Percentiles rank a stretch among this genome's conserved stretches.
These are phyloP conservation scores for Leccinum olivaceopallidum DNA, from an alignment of 768 basidiomycete species.

Conservation along the genomic window DNA sequence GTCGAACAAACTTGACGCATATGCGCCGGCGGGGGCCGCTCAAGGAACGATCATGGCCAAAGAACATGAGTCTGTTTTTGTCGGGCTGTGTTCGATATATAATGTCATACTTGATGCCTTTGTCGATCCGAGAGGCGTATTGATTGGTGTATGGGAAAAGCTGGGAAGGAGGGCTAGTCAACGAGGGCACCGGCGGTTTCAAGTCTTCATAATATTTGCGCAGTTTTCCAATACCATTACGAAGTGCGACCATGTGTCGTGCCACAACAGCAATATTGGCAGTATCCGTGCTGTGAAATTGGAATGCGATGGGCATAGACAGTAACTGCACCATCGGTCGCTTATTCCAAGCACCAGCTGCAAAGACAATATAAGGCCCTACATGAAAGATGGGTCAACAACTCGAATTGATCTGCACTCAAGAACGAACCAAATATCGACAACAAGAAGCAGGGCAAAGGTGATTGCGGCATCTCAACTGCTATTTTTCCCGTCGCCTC, in stretches of 20 bases:
- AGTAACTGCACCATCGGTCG: slow-evolving; percentile 14
- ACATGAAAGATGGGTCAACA: not conserved
- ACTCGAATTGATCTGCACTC: not conserved
- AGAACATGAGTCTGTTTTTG: slow-evolving; percentile 9
- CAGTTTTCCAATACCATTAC: not conserved
- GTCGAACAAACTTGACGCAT: slow-evolving; percentile 19
- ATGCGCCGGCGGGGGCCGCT: slow-evolving; percentile 7
- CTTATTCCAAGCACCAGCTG: slow-evolving; percentile 28
- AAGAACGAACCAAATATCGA: not conserved
- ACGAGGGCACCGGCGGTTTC: not conserved
- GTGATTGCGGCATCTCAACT: not conserved
- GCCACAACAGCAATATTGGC: not conserved
- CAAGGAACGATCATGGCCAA: slow-evolving; percentile 10
- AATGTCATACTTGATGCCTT: slow-evolving; percentile 8
- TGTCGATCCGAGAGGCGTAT: slow-evolving; percentile 11
- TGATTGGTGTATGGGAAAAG: slow-evolving; percentile 6
- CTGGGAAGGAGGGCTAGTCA: not conserved
- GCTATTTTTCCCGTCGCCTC: slow-evolving; percentile 15
- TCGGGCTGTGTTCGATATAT: slow-evolving; percentile 13
- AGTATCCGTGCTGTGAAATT: slow-evolving; percentile 15
- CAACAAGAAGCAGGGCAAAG: too few relatives aligned
- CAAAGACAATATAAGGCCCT: slow-evolving; percentile 32
- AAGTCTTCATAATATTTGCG: slow-evolving; percentile 22
- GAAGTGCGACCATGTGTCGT: not conserved
- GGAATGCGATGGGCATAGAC: slow-evolving; percentile 9